Conservation (phyloP, 2,329 filamentous ascomycete genomes). For the Neodidymelliopsis sp. region DNA sequence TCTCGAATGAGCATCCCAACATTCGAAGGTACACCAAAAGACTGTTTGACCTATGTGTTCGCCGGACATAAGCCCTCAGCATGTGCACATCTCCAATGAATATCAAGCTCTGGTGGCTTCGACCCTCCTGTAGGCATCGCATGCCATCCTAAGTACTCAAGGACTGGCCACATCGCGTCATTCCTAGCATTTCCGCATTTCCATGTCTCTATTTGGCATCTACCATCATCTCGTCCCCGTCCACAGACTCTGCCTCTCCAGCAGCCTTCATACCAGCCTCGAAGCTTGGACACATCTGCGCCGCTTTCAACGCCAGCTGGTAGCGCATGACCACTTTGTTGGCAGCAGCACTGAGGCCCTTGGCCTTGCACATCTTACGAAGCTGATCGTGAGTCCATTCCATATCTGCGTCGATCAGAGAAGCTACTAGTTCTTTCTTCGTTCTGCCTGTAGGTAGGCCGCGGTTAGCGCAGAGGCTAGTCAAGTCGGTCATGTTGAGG, state of each 20-base stretch:
- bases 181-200: not conserved
- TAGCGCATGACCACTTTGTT: constrained; percentile 36
- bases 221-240: constrained; percentile 12
- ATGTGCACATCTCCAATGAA: no score
- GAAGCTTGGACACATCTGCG: constrained; percentile 28
- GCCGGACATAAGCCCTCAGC: no score
- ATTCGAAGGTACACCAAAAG: no score
- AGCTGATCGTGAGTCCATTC: constrained; percentile 28
- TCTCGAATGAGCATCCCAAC: no score
- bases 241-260: constrained; percentile 4
- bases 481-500: constrained; percentile 33
- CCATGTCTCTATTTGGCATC: constrained; percentile 7
- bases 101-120: no score
- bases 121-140: not conserved
- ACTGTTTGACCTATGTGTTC: no score
- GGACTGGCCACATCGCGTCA: not conserved
- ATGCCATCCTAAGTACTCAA: not conserved
- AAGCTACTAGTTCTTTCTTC: constrained; percentile 30
- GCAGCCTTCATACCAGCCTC: constrained; percentile 15
- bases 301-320: constrained; percentile 35
- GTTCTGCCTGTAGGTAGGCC: constrained; percentile 21
- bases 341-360: constrained; percentile 29
- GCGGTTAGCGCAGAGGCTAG: constrained; percentile 29
- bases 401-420: constrained; percentile 34
- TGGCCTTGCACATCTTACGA: constrained; percentile 30